Base-by-base conservation (phyloP, 305 asterid species). In the Solanum hybrid region DNA sequence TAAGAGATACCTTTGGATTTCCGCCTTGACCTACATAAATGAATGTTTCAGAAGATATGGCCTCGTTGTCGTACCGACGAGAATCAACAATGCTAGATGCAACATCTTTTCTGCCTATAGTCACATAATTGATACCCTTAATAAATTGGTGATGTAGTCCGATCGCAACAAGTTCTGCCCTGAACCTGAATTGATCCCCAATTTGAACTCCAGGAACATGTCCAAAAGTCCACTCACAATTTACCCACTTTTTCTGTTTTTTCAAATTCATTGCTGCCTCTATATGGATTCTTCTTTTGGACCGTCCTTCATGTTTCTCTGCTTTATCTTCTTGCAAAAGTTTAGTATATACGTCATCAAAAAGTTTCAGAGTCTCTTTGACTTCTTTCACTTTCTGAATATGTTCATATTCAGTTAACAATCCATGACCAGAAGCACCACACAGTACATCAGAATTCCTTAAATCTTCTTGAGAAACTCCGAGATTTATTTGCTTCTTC, bases 1-100 rank as follows among this genome's bases (percentile, higher is more conserved):
- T 9, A 12, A 3, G 57, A 40, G 24, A 82, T 20, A 78, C 12
- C 35, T 80, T 90, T 5, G 90, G 90, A 6, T 91, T 90, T 71
- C 93, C 92, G 36, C 94, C 93, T n/a, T 92, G 93, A 14, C 92
- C 93, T 1, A 84, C 85, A 39, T 92, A 91, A 73, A 88, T 22
- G 73, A 91, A 51, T 73, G 76, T 71, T 57, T 89, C 51, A 24
- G 91, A 16, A 3, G 91, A 37, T 79, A 87, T 73, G 35, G 86
- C 82, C 34, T 86, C 77, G 80, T 95, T 95, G 7, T 91, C 92
- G 28, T 92, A 94, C 7, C 93, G 92, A 36, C 94, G 93, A 7
- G 92, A 88, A 89, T 89, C 91, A 36, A 91, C 93, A 39, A 91
- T 33, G 37, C 94, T 92, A 33, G 31, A 46, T 24, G 91, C 93